Percentiles rank a stretch among this genome's conserved stretches.
Conservation (phyloP, 257 asterid genomes). For the Solanum corneliomulleri region DNA sequence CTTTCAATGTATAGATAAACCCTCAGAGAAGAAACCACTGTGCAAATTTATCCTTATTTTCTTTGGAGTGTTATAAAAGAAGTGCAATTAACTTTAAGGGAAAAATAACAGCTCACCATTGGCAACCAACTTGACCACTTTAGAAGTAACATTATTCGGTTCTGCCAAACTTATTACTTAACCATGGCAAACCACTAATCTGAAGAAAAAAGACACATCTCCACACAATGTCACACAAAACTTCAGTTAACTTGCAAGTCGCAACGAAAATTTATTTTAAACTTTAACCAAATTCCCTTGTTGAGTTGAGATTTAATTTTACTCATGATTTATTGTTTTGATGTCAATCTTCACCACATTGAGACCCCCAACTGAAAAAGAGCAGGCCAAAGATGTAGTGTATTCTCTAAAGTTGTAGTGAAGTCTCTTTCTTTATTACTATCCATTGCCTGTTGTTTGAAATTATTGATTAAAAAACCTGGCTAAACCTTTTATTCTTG, state of each 20-base stretch:
- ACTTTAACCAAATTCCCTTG: not conserved
- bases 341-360: not conserved
- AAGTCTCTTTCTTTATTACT: not conserved
- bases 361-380: not conserved
- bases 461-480: not conserved
- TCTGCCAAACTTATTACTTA: not conserved
- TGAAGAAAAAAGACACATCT: not conserved
- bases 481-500: not conserved
- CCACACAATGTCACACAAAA: not conserved
- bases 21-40: not conserved
- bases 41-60: not conserved
- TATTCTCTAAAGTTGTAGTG: not conserved
- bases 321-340: not conserved
- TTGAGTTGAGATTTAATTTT: not conserved
- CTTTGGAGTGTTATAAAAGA: not conserved
- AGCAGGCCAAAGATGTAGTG: not conserved
- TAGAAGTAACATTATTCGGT: not conserved
- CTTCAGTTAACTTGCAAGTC: not conserved
- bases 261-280: not conserved
- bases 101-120: not conserved
- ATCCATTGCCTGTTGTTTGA: not conserved
- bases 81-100: not conserved
- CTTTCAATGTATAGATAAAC: not conserved
- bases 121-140: not conserved
- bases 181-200: not conserved